A percentile compares a stretch with the other conserved stretches of the same genome.
Evolutionary conservation across 345 rosid species (phyloP).

Genomic region (Barbarea vulgaris): DNA sequence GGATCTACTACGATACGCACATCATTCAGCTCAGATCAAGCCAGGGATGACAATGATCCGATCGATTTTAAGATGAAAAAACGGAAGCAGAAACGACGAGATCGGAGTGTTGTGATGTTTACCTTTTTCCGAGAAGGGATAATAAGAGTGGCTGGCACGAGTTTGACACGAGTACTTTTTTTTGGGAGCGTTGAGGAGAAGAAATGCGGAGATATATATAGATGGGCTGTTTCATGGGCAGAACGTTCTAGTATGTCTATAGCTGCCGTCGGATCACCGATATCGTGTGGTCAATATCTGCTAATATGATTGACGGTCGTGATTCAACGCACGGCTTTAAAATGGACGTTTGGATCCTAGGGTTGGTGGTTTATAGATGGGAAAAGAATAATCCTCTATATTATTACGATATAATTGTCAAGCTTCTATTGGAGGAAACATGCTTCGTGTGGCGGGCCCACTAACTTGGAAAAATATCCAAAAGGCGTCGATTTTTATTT

Average conservation of each 20-base stretch:
- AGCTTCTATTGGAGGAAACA: conserved; percentile 32
- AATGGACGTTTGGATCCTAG: conserved; percentile 42
- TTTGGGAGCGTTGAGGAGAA: background rate
- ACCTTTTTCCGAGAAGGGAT: conserved; percentile 22
- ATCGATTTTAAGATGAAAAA: background rate
- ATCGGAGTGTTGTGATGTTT: background rate
- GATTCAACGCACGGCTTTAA: conserved; percentile 17
- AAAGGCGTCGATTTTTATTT: conserved; percentile 29
- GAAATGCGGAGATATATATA: conserved; percentile 32
- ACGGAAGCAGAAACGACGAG: conserved; percentile 1
- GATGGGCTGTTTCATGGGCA: conserved; percentile 20
- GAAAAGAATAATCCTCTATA: conserved; percentile 24
- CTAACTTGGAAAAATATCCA: background rate
- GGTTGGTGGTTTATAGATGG: conserved; percentile 29
- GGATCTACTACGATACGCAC: conserved; percentile 26
- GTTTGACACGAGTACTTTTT: conserved; percentile 48
- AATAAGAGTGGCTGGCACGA: conserved; percentile 45
- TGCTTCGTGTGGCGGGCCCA: conserved; percentile 42
- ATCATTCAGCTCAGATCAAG: conserved; percentile 22
- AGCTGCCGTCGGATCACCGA: conserved; percentile 45
- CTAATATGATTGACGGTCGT: conserved; percentile 11
- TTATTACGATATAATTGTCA: conserved; percentile 8
- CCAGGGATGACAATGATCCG: background rate
- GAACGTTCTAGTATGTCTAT: conserved; percentile 57
- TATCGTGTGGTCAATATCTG: conserved; percentile 48